Evolutionary conservation across 345 rosid species (phyloP).

Genomic region (Ricinus communis): DNA sequence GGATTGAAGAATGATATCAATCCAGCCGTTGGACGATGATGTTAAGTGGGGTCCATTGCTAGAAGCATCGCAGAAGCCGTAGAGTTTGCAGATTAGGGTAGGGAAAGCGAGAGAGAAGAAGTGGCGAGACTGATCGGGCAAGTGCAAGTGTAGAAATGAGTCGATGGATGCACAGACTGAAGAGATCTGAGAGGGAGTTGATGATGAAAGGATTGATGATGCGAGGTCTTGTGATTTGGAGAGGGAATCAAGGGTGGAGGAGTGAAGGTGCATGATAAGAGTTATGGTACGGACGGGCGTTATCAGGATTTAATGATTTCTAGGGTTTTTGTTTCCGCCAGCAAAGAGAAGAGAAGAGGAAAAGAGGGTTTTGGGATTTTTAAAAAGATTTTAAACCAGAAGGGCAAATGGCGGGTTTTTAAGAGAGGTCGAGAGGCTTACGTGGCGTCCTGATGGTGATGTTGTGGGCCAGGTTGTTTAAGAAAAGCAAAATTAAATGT

Average conservation of each 20-base stretch:
- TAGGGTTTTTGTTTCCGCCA: slow-evolving; percentile 37
- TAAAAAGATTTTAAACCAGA: slow-evolving; percentile 49
- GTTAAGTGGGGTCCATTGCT: slow-evolving; percentile 11
- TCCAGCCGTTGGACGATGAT: slow-evolving; percentile 19
- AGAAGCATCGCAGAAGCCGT: slow-evolving; percentile 63
- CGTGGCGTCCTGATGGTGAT: no score
- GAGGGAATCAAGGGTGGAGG: slow-evolving; percentile 71
- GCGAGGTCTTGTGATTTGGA: slow-evolving; percentile 69
- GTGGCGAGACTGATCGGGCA: slow-evolving; percentile 85
- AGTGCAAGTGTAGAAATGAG: slow-evolving; percentile 58
- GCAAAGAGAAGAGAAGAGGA: neutral
- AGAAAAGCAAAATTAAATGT: no score
- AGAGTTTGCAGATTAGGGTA: slow-evolving; percentile 69
- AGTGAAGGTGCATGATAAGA: slow-evolving; percentile 62
- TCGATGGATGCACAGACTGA: slow-evolving; percentile 62
- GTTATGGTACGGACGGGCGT: neutral
- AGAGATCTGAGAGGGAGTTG: slow-evolving; percentile 57
- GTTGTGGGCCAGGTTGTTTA: no score
- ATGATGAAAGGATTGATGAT: slow-evolving; percentile 55
- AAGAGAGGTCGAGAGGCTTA: neutral
- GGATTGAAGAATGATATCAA: slow-evolving; percentile 46
- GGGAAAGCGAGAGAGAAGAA: slow-evolving; percentile 92
- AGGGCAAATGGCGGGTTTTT: slow-evolving; percentile 61
- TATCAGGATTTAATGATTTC: neutral
- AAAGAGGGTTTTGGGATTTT: slow-evolving; percentile 19